Evolutionary conservation across 2,329 filamentous ascomycete species (phyloP), one percentile per base, ranked within the genome.

Genomic region (Apiospora koreana): DNA sequence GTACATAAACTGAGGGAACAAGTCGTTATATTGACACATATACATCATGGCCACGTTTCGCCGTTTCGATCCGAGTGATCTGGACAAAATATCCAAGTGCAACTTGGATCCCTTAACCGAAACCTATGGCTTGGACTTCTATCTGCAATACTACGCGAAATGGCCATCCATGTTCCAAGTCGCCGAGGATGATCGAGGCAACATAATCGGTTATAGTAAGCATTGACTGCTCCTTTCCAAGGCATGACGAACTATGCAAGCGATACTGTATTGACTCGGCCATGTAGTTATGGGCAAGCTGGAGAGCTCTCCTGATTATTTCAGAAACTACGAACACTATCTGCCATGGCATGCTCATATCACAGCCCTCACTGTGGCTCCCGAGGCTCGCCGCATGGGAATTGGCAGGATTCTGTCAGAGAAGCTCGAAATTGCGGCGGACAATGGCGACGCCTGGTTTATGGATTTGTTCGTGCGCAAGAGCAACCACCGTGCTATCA

Each of bases 311-410:
- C 92, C 93, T 21, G 86, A 93, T 62, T 90, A 91, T 68, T 89
- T 93, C 80, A 87, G 89, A 71, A 90, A 90, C 77, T 96, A 94
- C 67, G 87, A 92, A 77, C 94, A 98, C 83, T 97, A 97, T 83
- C 92, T 97, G n/a, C 95, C 95, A n/a, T 98, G 94, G 94, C 96
- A 99, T 83, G 95, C 94, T 25, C 96, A 99, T 82, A 97, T 99
- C 79, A 99, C 96, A 5, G 96, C 95, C 45, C 86, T 99, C 68
- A 98, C 96, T 0, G 94, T 99, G 25, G 92, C 95, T 0, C 96
- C 96, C 0, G 90, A 92, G 70, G 94, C 94, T 67, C 91, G 96
- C 38, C 89, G 96, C 58, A 87, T 96, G 21, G 95, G 96, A 21
- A 93, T 98, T 76, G 96, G 95, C 67, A 94, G 92, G 71, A 91